Evolutionary conservation across 306 rosid genomes (phyloP).

Genomic region (Quercus cerris): DNA sequence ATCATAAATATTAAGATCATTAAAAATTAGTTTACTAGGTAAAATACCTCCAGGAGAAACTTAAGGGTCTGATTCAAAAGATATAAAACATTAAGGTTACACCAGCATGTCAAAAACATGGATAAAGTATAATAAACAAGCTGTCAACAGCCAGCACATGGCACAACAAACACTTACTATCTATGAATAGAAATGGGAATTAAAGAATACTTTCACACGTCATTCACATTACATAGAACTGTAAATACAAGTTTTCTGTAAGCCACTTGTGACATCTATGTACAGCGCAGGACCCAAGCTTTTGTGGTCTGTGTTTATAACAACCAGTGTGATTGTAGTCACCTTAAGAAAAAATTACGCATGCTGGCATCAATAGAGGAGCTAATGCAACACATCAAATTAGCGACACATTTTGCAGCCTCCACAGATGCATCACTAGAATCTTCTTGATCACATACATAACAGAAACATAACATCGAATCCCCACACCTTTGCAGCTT

Average conservation of each 20-base stretch:
- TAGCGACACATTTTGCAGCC: slow-evolving; percentile 39
- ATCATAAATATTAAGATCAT: not conserved
- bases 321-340: slow-evolving; percentile 56
- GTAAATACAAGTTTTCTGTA: slow-evolving; percentile 56
- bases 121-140: slow-evolving; percentile 35
- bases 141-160: slow-evolving; percentile 31
- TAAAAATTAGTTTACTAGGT: slow-evolving; percentile 8
- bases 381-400: slow-evolving; percentile 40
- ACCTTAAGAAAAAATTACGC: slow-evolving; percentile 54
- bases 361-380: slow-evolving; percentile 47
- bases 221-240: slow-evolving; percentile 55
- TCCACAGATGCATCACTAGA: slow-evolving; percentile 33
- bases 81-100: slow-evolving; percentile 30
- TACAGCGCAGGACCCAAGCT: slow-evolving; percentile 67
- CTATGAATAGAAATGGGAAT: slow-evolving; percentile 35
- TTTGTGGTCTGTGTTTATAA: slow-evolving; percentile 53
- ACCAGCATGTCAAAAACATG: slow-evolving; percentile 44
- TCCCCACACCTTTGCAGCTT: slow-evolving; percentile 41
- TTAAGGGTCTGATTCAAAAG: slow-evolving; percentile 30
- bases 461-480: slow-evolving; percentile 31
- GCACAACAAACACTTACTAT: slow-evolving; percentile 35
- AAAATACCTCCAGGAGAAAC: slow-evolving; percentile 13
- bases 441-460: slow-evolving; percentile 28
- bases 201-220: slow-evolving; percentile 37
- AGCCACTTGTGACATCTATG: slow-evolving; percentile 61